These are phyloP conservation scores for Triticum urartu DNA, from an alignment of 176 grass and related monocot genomes.

Conservation along the genomic window DNA sequence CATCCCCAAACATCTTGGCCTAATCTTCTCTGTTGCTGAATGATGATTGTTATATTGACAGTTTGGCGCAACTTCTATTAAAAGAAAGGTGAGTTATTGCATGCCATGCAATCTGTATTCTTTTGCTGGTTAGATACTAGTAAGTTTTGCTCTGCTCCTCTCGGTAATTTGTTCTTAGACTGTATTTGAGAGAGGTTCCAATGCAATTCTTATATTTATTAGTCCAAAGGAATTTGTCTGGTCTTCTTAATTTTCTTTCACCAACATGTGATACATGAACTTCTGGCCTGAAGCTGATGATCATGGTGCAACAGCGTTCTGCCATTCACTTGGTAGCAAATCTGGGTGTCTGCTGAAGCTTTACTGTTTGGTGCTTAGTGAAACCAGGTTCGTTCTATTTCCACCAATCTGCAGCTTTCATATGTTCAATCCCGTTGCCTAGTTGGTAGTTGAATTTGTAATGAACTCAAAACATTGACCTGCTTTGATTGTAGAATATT, in stretches of 20 bases:
- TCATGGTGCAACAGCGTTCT: background rate
- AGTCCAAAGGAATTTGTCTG: background rate
- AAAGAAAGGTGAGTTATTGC: background rate
- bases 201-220: constrained; percentile 4
- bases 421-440: constrained; percentile 15
- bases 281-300: background rate
- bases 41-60: background rate
- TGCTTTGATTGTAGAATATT: constrained; percentile 4
- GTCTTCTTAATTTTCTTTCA: background rate
- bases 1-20: background rate
- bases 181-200: constrained; percentile 1
- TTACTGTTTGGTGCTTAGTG: background rate
- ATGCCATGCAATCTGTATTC: background rate
- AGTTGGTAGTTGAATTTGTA: constrained; percentile 1
- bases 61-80: background rate
- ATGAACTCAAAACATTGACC: background rate
- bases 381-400: constrained; percentile 30
- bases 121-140: constrained; percentile 10
- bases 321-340: background rate
- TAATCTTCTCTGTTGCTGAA: background rate
- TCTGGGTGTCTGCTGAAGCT: background rate
- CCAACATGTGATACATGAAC: background rate
- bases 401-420: constrained; percentile 10
- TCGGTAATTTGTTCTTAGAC: background rate
- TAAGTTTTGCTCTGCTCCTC: background rate